Evolutionary conservation across 1,284 basidiomycete species (phyloP).

Genomic region (Cystobasidiaceae sp.): DNA sequence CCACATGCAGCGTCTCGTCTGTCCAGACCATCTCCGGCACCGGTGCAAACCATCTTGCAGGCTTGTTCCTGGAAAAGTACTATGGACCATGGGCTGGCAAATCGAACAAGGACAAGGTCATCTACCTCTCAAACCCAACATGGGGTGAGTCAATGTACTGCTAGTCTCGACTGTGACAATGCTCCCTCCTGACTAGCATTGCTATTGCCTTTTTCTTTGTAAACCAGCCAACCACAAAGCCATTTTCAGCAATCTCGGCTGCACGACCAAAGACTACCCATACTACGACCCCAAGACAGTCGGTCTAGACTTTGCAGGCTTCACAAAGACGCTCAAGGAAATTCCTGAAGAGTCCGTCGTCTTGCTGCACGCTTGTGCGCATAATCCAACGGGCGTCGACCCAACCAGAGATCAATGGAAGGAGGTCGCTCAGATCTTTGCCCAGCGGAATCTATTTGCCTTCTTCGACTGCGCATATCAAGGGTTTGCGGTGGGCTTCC

Average conservation of each 20-base stretch:
- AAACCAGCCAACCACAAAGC: conserved; percentile 85
- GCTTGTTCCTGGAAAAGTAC: conserved; percentile 77
- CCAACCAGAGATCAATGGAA: conserved; percentile 86
- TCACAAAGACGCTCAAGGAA: conserved; percentile 63
- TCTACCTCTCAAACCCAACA: conserved; percentile 84
- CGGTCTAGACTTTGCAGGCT: conserved; percentile 73
- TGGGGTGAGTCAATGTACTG: conserved; percentile 65
- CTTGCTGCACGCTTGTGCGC: conserved; percentile 78
- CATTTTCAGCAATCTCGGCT: conserved; percentile 77
- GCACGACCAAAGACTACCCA: conserved; percentile 72
- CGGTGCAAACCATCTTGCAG: conserved; percentile 89
- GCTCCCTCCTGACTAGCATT: background rate
- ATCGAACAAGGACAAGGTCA: conserved; percentile 54
- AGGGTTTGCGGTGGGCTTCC: conserved; percentile 77
- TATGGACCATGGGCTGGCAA: conserved; percentile 63
- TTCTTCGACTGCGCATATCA: conserved; percentile 97
- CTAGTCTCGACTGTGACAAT: background rate
- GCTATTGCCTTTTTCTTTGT: background rate
- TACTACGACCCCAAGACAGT: conserved; percentile 90
- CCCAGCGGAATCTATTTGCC: conserved; percentile 72
- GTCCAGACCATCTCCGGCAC: conserved; percentile 93
- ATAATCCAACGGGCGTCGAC: conserved; percentile 94
- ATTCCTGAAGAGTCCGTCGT: conserved; percentile 71
- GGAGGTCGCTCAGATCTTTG: conserved; percentile 67
- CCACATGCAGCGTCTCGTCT: conserved; percentile 47